These are phyloP conservation scores for Asterochloris sp. DNA, from an alignment of 139 green algal species.

Conservation along the genomic window DNA sequence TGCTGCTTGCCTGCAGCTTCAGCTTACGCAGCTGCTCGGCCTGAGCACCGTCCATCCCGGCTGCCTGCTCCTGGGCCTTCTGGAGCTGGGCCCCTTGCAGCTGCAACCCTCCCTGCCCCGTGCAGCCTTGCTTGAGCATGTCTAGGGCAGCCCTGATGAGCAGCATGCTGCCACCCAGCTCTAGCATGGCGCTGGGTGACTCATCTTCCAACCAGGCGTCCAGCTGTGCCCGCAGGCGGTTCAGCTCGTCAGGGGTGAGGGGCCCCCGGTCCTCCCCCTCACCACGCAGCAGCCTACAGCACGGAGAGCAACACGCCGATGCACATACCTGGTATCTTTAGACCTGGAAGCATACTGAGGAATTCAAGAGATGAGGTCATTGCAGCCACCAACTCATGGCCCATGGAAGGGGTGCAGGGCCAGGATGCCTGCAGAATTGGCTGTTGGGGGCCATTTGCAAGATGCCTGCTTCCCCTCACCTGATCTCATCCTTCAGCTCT, in stretches of 20 bases:
- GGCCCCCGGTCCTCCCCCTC: slow-evolving; percentile 56
- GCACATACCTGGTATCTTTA: no score
- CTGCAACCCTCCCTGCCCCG: not conserved
- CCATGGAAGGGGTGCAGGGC: no score
- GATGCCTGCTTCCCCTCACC: slow-evolving; percentile 19
- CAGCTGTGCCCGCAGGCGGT: slow-evolving; percentile 39
- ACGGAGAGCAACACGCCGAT: no score
- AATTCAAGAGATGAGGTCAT: no score
- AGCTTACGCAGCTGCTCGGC: slow-evolving; percentile 65
- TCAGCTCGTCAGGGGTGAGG: slow-evolving; percentile 66
- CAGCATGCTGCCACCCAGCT: slow-evolving; percentile 63
- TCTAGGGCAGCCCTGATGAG: slow-evolving; percentile 49
- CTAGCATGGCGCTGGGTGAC: slow-evolving; percentile 43
- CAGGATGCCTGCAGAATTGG: no score
- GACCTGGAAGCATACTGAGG: no score
- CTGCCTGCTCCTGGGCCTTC: not conserved
- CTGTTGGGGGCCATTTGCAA: not conserved
- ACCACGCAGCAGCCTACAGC: slow-evolving; percentile 17
- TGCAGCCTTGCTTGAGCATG: slow-evolving; percentile 37
- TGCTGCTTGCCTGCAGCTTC: slow-evolving; percentile 45
- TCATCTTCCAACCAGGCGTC: slow-evolving; percentile 49
- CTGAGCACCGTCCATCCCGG: slow-evolving; percentile 2
- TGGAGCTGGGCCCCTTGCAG: not conserved
- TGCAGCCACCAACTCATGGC: no score
- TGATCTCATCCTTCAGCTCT: slow-evolving; percentile 77